These are phyloP conservation scores for Noccaea caerulescens DNA, from an alignment of 345 rosid genomes.

Conservation along the genomic window DNA sequence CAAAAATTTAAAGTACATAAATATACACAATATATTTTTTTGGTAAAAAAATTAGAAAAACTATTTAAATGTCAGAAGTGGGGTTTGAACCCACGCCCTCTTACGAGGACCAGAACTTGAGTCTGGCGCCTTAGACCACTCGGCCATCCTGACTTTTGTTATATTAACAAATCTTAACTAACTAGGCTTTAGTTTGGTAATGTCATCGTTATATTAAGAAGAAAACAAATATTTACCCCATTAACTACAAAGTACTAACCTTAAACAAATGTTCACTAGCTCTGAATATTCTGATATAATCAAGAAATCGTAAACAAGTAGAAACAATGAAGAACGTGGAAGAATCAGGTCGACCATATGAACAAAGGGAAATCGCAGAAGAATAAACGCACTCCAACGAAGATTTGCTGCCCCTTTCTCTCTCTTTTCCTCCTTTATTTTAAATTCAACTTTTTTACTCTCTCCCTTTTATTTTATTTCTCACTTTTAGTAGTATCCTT, in stretches of 20 bases:
- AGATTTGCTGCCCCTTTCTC: conserved; percentile 37
- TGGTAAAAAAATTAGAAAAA: too few relatives aligned
- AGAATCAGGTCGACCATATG: conserved; percentile 47
- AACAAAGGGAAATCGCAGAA: conserved; percentile 29
- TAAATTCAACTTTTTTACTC: neutral
- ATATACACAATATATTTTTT: too few relatives aligned
- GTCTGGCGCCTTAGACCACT: conserved; percentile 91
- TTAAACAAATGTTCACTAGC: neutral
- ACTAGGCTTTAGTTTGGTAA: too few relatives aligned
- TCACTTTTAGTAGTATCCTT: neutral
- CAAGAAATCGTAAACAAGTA: conserved; percentile 12
- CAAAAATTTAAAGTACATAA: too few relatives aligned
- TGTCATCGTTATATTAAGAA: too few relatives aligned
- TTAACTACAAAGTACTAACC: too few relatives aligned
- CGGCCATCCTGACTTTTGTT: conserved; percentile 68
- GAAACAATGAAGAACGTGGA: conserved; percentile 32
- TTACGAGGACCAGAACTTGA: conserved; percentile 67
- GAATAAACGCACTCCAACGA: conserved; percentile 55
- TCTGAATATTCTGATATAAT: neutral
- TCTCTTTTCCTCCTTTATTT: neutral
- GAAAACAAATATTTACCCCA: too few relatives aligned
- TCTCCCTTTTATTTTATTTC: neutral
- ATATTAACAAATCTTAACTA: too few relatives aligned
- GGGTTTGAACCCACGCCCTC: conserved; percentile 58
- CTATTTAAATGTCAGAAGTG: conserved; percentile 44